Evolutionary conservation across 345 rosid genomes (phyloP), one percentile per base, ranked within the genome.

Genomic region (Heritiera littoralis): DNA sequence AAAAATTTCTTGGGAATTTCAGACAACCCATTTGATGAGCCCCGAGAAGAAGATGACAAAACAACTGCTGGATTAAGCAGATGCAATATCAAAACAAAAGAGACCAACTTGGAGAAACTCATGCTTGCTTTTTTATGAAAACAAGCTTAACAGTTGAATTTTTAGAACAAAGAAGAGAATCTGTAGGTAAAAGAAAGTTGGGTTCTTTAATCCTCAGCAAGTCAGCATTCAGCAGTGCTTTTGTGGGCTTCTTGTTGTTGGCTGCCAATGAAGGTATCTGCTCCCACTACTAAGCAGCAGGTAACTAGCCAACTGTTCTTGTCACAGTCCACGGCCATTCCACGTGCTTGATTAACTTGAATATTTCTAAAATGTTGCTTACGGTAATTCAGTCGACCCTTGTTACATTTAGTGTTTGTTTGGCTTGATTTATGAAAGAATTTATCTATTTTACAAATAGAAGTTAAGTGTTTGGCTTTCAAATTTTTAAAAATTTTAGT

Each of bases 1-100:
- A 95, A 89, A 70, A 93, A 85, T 81, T 78, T 85, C 74, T 52
- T 15, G 77, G 97, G 82, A 56, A 90, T 79, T 79, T 82, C 92
- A 11, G 92, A 79, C n/a, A 83, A 65, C 87, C 82, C 93, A 81
- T 82, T 66, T 48, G 82, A 87, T 38, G 82, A 87, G 79, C 78
- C 73, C 46, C 69, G 63, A 81, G 87, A 43, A 70, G 88, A 77
- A 9, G 85, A 84, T 79, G 76, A 74, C n/a, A 83, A 75, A 67
- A 83, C 84, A 63, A 60, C 75, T 56, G 38, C 58, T 1, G 68
- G 77, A 78, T 46, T 82, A 46, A 87, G 67, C 52, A 86, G 78
- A 67, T 78, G 74, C 17, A 89, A 77, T 28, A 84, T 75, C 76
- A 90, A 71, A 79, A 88, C 35, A 11, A 88, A 43, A 49, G 60